Base-by-base conservation (phyloP, 2,329 filamentous ascomycete genomes). In the Botrytis sinoallii region DNA sequence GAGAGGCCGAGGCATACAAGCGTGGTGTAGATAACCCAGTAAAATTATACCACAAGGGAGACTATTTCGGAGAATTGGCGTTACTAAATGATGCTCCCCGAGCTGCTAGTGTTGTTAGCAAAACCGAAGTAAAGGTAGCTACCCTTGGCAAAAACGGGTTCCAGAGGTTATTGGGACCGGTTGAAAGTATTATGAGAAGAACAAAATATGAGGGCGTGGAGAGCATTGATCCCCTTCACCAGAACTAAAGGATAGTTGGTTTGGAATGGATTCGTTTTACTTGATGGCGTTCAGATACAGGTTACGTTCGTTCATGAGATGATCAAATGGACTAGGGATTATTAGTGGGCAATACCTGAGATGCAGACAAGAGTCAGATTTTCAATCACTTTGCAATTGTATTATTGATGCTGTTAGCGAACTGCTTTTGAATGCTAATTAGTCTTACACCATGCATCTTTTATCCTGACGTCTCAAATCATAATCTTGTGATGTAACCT, bases 11-110 rank as follows among this genome's bases (percentile, higher is more conserved):
- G 78, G 95, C 94, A 2, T 94, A 90, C 86, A 97, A 95, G 84
- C 86, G 89, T n/a, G 93, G 91, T 57, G 85, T 87, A 29, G 86
- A 90, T 35, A 86, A 89, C 74, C 87, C 91, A 3, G 91, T 98
- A 76, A 93, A 94, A 81, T 86, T 89, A 71, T 98, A 98, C 83
- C 88, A 86, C 76, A 96, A 97, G 83, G 96, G 96, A 44, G 96
- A 98, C 81, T 99, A 96, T 85, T 99, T 99, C 84, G 96, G 96
- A 75, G 96, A 99, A 84, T 86, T 99, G 75, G 96, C 96, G 10
- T 84, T 99, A 80, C 87, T 98, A 78, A 97, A 98, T 78, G 95
- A 99, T 81, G 93, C 94, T 72, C 96, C 96, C 14, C 91, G 96
- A 81, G 95, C 95, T 55, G 96, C 96, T 69, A 97, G 92, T 78